Conservation (phyloP, 2,329 filamentous ascomycete genomes). For the Thelonectria blattea region DNA sequence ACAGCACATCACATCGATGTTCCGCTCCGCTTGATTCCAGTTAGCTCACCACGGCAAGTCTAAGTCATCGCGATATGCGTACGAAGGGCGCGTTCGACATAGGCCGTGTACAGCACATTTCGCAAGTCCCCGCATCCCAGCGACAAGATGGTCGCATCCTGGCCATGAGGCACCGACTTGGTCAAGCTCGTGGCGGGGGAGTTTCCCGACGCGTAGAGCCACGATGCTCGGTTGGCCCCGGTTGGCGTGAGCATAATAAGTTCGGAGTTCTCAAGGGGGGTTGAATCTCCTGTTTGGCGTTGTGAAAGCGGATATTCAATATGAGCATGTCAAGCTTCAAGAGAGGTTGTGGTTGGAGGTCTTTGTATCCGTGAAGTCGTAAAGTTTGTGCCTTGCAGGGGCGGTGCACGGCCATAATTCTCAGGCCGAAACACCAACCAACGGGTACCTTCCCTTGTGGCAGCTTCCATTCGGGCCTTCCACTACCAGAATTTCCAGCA, state of each 20-base stretch:
- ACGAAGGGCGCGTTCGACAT: conserved; percentile 48
- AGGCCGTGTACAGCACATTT: conserved; percentile 61
- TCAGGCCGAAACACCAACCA: too few relatives aligned
- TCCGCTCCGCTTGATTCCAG: conserved; percentile 41
- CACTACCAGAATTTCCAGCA: too few relatives aligned
- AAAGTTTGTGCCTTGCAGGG: too few relatives aligned
- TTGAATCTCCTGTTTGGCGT: too few relatives aligned
- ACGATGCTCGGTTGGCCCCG: conserved; percentile 39
- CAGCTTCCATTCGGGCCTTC: too few relatives aligned
- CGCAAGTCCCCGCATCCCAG: conserved; percentile 64
- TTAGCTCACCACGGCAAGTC: conserved; percentile 30
- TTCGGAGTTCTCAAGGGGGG: not conserved
- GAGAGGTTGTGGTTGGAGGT: too few relatives aligned
- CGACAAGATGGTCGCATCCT: conserved; percentile 57
- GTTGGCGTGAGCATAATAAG: conserved; percentile 48
- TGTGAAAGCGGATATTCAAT: not conserved
- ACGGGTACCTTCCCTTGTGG: too few relatives aligned
- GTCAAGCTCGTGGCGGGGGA: conserved; percentile 59
- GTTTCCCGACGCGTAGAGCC: conserved; percentile 59
- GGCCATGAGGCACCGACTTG: conserved; percentile 53
- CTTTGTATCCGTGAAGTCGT: too few relatives aligned
- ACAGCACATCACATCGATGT: conserved; percentile 63
- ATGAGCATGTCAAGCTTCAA: too few relatives aligned
- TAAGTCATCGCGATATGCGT: not conserved
- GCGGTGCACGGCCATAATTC: too few relatives aligned